These are phyloP conservation scores for Fusarium subtropicale DNA, from an alignment of 2,329 filamentous ascomycete species.

Conservation along the genomic window DNA sequence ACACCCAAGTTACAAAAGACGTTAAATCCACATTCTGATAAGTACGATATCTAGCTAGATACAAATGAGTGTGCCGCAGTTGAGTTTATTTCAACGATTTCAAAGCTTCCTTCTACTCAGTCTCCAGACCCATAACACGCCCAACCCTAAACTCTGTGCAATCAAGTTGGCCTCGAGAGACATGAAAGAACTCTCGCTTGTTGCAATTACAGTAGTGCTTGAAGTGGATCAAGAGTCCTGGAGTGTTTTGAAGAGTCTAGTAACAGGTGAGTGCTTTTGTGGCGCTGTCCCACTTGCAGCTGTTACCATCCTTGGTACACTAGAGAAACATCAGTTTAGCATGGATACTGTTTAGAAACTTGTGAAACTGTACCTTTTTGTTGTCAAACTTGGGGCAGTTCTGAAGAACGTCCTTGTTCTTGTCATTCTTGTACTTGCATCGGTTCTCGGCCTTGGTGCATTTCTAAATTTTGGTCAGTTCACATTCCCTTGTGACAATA, in stretches of 20 bases:
- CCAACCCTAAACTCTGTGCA: background rate
- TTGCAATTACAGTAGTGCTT: background rate
- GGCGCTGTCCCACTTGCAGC: background rate
- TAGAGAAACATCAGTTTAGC: background rate
- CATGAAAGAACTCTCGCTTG: background rate
- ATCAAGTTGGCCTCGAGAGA: background rate
- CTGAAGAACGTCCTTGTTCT: background rate
- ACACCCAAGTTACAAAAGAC: background rate
- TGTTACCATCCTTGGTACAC: background rate
- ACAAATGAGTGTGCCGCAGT: background rate
- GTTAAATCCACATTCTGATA: background rate
- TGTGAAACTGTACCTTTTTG: background rate
- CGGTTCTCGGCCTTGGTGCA: background rate
- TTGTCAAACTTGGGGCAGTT: background rate
- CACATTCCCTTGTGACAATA: too few relatives aligned
- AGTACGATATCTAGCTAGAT: background rate
- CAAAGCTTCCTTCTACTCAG: background rate
- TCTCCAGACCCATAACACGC: background rate
- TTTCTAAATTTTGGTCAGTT: background rate
- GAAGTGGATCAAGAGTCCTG: background rate
- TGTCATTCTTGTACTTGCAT: background rate
- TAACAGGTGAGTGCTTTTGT: background rate
- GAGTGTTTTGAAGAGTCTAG: background rate
- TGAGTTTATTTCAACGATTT: background rate
- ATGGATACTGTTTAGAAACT: background rate